A percentile compares a stretch with the other conserved stretches of the same genome.
phyloP scores from a whole-genome alignment of 331 rosid genomes.

The Telfairia occidentalis region DNA sequence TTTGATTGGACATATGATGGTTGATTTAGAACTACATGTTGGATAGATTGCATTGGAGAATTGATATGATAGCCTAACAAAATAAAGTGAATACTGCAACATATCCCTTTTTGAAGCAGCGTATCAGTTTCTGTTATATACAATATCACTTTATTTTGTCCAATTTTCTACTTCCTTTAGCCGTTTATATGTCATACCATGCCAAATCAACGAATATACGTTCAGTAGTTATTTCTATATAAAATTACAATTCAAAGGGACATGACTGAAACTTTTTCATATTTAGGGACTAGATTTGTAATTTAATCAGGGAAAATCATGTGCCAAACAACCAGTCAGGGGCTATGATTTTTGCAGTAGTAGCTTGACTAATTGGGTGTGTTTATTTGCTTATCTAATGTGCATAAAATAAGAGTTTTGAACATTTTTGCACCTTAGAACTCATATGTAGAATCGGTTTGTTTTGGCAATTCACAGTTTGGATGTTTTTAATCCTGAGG shows the following conservation, averaged over 20 bases:
- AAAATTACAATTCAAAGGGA: not conserved
- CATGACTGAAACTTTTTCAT: not conserved
- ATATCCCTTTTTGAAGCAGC: not conserved
- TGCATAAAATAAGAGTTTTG: not conserved
- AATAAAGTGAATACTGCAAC: not conserved
- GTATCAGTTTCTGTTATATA: not conserved
- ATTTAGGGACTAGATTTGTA: not conserved
- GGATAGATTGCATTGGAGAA: too few species aligned
- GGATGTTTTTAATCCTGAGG: slow-evolving; percentile 42
- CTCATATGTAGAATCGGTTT: slow-evolving; percentile 2
- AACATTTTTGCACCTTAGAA: not conserved
- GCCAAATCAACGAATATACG: not conserved
- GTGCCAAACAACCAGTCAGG: not conserved
- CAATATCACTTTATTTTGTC: not conserved
- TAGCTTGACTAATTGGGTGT: not conserved
- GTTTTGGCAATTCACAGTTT: slow-evolving; percentile 31
- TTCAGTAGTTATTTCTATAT: not conserved
- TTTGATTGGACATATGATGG: not conserved
- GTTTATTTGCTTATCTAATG: not conserved
- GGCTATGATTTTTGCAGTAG: not conserved
- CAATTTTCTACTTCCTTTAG: not conserved
- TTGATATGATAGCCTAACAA: not conserved
- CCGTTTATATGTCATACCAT: not conserved
- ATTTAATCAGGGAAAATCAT: too few species aligned
- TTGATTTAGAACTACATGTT: too few species aligned